A percentile compares a stretch with the other conserved stretches of the same genome.
phyloP scores from a whole-genome alignment of 202 grass and related monocot species.

The Panicum virgatum region DNA sequence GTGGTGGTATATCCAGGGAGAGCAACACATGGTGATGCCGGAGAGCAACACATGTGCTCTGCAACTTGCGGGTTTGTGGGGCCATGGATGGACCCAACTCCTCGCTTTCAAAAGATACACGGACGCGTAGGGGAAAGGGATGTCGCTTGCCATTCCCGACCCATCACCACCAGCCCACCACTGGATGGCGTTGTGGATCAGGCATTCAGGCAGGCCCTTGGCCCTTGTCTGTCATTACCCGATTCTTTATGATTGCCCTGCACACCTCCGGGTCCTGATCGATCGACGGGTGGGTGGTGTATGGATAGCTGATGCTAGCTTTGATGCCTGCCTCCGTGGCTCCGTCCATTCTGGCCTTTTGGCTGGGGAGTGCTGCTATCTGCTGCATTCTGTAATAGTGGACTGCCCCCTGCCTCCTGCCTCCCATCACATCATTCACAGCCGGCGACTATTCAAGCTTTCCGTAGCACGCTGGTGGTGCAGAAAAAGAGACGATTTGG shows the following conservation, averaged over 20 bases:
- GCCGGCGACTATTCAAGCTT: background rate
- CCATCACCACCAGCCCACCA: background rate
- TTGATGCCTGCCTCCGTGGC: background rate
- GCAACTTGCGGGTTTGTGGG: constrained; percentile 23
- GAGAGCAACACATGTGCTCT: background rate
- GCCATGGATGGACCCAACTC: background rate
- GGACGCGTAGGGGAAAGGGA: background rate
- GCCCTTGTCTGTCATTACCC: background rate
- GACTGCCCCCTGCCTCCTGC: background rate
- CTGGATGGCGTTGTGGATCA: constrained; percentile 21
- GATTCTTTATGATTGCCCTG: background rate
- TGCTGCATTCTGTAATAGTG: background rate
- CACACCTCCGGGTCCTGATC: background rate
- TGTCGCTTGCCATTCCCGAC: background rate
- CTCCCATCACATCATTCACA: background rate
- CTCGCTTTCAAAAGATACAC: no score
- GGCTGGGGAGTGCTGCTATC: no score
- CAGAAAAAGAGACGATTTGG: background rate
- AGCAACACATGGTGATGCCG: background rate
- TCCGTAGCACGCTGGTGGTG: background rate
- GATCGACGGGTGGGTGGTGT: background rate
- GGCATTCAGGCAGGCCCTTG: background rate
- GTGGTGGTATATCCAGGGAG: constrained; percentile 8
- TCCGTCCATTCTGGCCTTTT: background rate
- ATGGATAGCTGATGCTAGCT: background rate